phyloP scores from a whole-genome alignment of 139 green algal species.

The Asterochloris sp. region DNA sequence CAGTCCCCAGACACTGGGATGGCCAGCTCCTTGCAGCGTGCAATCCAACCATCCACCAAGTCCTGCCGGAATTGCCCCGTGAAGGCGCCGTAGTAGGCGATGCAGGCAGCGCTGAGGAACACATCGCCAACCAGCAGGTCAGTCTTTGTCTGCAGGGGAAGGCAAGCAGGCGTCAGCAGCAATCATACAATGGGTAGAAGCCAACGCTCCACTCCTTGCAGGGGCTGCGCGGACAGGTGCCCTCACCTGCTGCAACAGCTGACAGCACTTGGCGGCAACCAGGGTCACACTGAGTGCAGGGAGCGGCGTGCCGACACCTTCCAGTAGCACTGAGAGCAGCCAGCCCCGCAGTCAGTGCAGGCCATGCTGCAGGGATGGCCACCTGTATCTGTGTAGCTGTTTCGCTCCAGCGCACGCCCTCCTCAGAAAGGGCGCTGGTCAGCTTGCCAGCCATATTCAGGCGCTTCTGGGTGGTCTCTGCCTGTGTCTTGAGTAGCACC shows the following conservation, averaged over 20 bases:
- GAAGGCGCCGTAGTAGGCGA: slow-evolving; percentile 23
- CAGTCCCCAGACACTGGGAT: slow-evolving; percentile 14
- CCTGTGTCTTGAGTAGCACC: neutral
- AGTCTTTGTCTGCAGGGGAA: neutral
- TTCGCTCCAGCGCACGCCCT: slow-evolving; percentile 10
- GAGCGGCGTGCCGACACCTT: no score
- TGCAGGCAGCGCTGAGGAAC: slow-evolving; percentile 15
- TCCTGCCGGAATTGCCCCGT: slow-evolving; percentile 16
- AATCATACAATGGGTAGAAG: no score
- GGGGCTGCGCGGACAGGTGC: no score
- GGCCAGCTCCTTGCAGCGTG: slow-evolving; percentile 2
- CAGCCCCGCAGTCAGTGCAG: no score
- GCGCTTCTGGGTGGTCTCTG: neutral
- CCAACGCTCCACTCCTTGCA: no score
- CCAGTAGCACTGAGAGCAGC: no score
- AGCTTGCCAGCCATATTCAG: slow-evolving; percentile 13
- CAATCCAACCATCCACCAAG: slow-evolving; percentile 5
- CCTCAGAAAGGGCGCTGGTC: slow-evolving; percentile 3
- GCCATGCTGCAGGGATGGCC: no score
- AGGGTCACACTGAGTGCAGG: no score
- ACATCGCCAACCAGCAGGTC: slow-evolving; percentile 10
- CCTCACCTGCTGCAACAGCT: no score
- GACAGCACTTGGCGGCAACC: no score
- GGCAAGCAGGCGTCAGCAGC: neutral
- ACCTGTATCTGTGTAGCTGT: slow-evolving; percentile 2